Conservation (phyloP, 1,284 basidiomycete genomes). For the Irpex sp. region DNA sequence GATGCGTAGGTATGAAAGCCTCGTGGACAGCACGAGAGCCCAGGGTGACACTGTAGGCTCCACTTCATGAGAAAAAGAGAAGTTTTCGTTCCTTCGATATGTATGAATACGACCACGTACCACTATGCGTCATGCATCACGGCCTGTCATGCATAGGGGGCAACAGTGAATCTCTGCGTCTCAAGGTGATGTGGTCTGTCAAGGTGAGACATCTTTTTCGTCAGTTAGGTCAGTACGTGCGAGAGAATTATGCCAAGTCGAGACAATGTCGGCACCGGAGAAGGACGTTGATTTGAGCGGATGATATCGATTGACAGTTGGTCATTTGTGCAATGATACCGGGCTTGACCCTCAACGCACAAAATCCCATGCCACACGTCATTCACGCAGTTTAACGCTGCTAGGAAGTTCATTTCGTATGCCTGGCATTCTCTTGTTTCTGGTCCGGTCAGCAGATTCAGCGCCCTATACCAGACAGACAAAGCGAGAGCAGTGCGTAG, state of each 20-base stretch:
- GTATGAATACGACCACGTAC: not conserved
- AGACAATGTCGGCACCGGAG: not conserved
- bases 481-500: too few relatives aligned
- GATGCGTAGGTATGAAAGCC: not conserved
- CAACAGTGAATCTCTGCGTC: too few relatives aligned
- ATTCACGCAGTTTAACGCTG: too few relatives aligned
- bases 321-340: not conserved
- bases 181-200: not conserved
- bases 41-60: not conserved
- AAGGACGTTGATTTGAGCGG: not conserved
- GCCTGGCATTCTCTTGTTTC: too few relatives aligned
- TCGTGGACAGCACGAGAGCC: not conserved
- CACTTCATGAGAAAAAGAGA: not conserved
- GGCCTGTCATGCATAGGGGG: not conserved
- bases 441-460: too few relatives aligned
- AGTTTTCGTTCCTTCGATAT: not conserved
- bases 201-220: not conserved
- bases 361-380: too few relatives aligned
- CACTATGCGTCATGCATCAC: not conserved
- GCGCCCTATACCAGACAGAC: too few relatives aligned
- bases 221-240: not conserved
- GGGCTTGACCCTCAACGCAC: not conserved
- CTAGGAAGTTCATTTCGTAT: too few relatives aligned
- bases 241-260: not conserved
- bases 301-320: too few relatives aligned